These are phyloP conservation scores for Aotearoamyces nothofagi DNA, from an alignment of 2,329 filamentous ascomycete genomes.

Conservation along the genomic window DNA sequence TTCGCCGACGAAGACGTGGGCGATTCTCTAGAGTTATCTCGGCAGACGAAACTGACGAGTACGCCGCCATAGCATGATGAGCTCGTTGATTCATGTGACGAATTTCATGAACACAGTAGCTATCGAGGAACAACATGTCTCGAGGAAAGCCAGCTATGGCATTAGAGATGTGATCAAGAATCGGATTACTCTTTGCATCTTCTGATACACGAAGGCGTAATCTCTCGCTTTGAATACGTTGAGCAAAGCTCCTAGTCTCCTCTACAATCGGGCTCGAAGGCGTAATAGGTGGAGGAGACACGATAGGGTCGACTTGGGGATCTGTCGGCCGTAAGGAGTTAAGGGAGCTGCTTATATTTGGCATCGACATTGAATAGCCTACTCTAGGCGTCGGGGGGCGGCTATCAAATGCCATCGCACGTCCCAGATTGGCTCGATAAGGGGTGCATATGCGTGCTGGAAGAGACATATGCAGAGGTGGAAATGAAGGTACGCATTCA, in stretches of 20 bases:
- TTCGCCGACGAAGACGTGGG: too few relatives aligned
- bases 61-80: too few relatives aligned
- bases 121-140: constrained; percentile 9
- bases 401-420: neutral
- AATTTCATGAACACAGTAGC: constrained; percentile 8
- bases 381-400: neutral
- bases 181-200: too few relatives aligned
- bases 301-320: neutral
- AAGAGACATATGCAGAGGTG: neutral
- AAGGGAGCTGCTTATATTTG: neutral
- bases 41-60: too few relatives aligned
- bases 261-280: neutral
- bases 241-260: neutral
- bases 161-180: constrained; percentile 6
- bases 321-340: too few relatives aligned
- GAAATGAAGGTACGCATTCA: too few relatives aligned
- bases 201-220: too few relatives aligned
- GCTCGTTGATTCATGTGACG: too few relatives aligned
- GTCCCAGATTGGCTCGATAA: neutral
- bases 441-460: neutral
- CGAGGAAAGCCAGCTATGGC: constrained; percentile 9
- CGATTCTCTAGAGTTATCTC: too few relatives aligned
- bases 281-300: neutral
- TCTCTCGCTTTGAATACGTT: too few relatives aligned
- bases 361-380: neutral